Conservation (phyloP, 371 early-diverging fungal genomes). For the Dentiscutata heterogama region DNA sequence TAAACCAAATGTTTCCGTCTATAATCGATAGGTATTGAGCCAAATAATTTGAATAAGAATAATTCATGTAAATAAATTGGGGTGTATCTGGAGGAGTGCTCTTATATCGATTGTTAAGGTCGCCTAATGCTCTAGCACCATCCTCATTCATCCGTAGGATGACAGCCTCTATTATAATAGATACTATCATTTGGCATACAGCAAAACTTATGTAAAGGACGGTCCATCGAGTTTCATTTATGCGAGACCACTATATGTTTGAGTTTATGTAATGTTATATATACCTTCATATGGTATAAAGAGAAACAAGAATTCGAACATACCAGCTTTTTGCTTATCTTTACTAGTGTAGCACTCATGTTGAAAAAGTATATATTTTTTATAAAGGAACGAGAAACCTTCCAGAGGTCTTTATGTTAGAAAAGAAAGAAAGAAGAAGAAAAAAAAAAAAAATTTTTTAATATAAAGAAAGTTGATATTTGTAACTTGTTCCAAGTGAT, state of each 20-base stretch:
- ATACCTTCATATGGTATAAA: background rate
- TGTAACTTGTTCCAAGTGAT: background rate
- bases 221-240: constrained; percentile 32
- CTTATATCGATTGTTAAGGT: background rate
- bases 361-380: background rate
- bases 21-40: constrained; percentile 13
- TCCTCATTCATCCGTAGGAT: background rate
- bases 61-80: background rate
- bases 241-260: background rate
- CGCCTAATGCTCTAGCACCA: background rate
- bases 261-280: background rate
- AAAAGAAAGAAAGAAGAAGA: too few species aligned
- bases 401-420: constrained; percentile 1
- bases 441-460: background rate
- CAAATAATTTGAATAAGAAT: constrained; percentile 5
- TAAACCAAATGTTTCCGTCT: constrained; percentile 38
- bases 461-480: background rate
- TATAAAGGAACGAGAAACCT: background rate
- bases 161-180: constrained; percentile 5
- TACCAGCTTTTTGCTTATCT: constrained; percentile 2
- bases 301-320: background rate
- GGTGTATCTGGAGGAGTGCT: too few species aligned
- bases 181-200: constrained; percentile 5
- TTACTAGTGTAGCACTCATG: background rate
- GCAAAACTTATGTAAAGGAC: constrained; percentile 22